Base-by-base conservation (phyloP, 1,139 yeast genomes). In the Taiozyma sp. region DNA sequence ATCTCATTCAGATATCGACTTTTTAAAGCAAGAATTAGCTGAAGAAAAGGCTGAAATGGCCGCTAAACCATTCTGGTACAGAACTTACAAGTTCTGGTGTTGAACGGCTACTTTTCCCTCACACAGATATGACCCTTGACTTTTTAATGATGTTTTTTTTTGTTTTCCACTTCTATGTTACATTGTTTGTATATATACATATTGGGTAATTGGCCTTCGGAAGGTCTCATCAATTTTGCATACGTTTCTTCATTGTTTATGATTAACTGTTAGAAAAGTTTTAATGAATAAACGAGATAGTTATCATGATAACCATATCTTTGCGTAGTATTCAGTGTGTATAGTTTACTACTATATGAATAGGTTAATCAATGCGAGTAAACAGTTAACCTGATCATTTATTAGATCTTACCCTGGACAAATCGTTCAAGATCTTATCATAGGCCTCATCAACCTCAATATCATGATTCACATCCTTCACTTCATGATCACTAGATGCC, bases 351-450 rank as follows among this genome's bases (percentile, higher is more conserved):
- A 19, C 19, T 19, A 19, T 19, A 19, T 19, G 19, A 29, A 29
- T 12, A 13, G 3, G 27, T 24, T 24, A 24, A 24, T 24, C 27
- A 24, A 24, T 24, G 8, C 27, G 2, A 7, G 2, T 24, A 24
- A 24, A 19, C 19, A 19, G 19, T 19, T 19, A 29, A 29, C 32
- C 13, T 30, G 28, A 43, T 52, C 58, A 64, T 51, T 65, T 66
- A 54, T 66, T 66, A 14, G 84, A 78, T 59, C 90, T 72, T 19
- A 81, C 88, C 52, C 82, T 70, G 46, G 83, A 81, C 7, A 87
- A 81, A 60, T 84, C 84, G 58, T 85, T 83, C 59, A 86, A 70
- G 47, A 86, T 69, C 62, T 82, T 83, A 56, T 86, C 92, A 62
- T 86, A 86, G 9, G 82, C 86, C 60, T 84, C 87, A 63, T 84